phyloP scores from a whole-genome alignment of 2,329 filamentous ascomycete genomes.

The Arachnomyces sp. region DNA sequence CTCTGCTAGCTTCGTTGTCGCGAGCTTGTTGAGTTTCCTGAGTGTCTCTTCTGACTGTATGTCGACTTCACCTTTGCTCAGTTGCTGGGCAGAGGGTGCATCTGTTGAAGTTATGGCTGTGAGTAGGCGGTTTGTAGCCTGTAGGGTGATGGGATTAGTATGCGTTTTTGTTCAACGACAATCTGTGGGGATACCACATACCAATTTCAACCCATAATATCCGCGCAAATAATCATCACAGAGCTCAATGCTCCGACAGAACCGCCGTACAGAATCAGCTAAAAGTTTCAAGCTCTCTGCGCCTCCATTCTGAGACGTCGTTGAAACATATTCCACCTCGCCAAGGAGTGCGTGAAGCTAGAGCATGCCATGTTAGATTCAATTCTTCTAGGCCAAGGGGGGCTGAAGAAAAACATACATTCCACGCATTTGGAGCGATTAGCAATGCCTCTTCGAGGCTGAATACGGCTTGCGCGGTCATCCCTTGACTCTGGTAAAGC shows the following conservation, averaged over 20 bases:
- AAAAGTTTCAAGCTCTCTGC: constrained; percentile 44
- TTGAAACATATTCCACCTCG: constrained; percentile 68
- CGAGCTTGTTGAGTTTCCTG: constrained; percentile 28
- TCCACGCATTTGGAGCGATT: constrained; percentile 87
- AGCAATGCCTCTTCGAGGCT: constrained; percentile 85
- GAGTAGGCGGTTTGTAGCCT: no score
- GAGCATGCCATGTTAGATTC: neutral
- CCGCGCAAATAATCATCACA: constrained; percentile 88
- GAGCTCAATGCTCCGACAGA: constrained; percentile 83
- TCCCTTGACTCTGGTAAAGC: constrained; percentile 69
- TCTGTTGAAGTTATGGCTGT: neutral
- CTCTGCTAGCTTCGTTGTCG: constrained; percentile 27
- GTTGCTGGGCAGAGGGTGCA: constrained; percentile 2
- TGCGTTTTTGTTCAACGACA: neutral
- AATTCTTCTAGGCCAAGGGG: neutral
- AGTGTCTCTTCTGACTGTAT: constrained; percentile 19
- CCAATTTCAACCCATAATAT: constrained; percentile 82
- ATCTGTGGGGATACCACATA: constrained; percentile 29
- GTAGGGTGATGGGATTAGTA: neutral
- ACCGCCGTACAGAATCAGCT: constrained; percentile 69
- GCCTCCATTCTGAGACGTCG: constrained; percentile 25
- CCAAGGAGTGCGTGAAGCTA: constrained; percentile 81
- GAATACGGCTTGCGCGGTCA: constrained; percentile 76
- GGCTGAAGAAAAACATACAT: constrained; percentile 53
- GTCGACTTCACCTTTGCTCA: constrained; percentile 6